These are phyloP conservation scores for Flaveria robusta DNA, from an alignment of 129 eudicot species.

Conservation along the genomic window DNA sequence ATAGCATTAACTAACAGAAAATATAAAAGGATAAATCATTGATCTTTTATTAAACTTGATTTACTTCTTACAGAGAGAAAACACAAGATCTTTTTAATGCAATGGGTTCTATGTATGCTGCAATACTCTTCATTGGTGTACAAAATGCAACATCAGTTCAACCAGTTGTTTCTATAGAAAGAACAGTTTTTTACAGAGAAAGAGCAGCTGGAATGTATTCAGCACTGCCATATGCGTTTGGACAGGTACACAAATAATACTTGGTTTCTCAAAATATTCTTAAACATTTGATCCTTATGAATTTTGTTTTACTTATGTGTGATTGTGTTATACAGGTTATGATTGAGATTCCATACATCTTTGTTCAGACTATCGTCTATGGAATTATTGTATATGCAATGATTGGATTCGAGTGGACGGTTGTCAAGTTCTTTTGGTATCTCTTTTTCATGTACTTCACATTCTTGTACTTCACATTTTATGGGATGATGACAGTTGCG, in stretches of 20 bases:
- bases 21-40: neutral
- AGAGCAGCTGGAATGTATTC: slow-evolving; percentile 99
- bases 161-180: slow-evolving; percentile 81
- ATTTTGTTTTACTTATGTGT: slow-evolving; percentile 6
- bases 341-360: slow-evolving; percentile 79
- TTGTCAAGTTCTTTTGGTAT: slow-evolving; percentile 72
- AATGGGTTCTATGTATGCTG: slow-evolving; percentile 92
- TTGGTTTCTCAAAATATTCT: neutral
- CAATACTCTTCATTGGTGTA: slow-evolving; percentile 82
- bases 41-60: slow-evolving; percentile 14
- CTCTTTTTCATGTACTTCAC: slow-evolving; percentile 85
- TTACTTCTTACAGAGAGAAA: slow-evolving; percentile 42
- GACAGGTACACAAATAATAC: slow-evolving; percentile 49
- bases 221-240: slow-evolving; percentile 89
- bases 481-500: slow-evolving; percentile 93
- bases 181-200: slow-evolving; percentile 93
- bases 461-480: slow-evolving; percentile 77
- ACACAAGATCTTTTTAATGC: slow-evolving; percentile 71
- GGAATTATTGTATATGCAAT: slow-evolving; percentile 76
- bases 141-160: slow-evolving; percentile 77
- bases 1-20: neutral
- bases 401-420: slow-evolving; percentile 87
- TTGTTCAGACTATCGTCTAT: slow-evolving; percentile 65
- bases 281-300: neutral
- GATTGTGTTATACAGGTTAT: slow-evolving; percentile 51